These are phyloP conservation scores for Xylaria polymorpha DNA, from an alignment of 2,329 filamentous ascomycete genomes.

Conservation along the genomic window DNA sequence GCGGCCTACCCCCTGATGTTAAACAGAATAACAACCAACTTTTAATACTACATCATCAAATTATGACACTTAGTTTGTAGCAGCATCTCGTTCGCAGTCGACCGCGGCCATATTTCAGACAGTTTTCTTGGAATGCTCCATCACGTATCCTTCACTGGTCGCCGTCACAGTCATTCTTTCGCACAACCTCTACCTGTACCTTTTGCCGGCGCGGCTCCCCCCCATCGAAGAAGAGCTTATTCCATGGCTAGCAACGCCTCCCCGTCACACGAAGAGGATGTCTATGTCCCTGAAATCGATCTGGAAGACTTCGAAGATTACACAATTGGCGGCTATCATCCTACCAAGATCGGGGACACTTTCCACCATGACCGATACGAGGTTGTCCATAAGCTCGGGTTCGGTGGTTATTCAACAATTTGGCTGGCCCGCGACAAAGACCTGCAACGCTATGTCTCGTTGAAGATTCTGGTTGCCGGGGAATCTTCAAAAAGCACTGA, in stretches of 20 bases:
- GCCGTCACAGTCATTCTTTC: conserved; percentile 19
- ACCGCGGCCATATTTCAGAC: conserved; percentile 18
- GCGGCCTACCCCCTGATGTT: neutral
- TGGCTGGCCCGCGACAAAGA: conserved; percentile 56
- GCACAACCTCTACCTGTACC: conserved; percentile 11
- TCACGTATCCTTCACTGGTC: conserved; percentile 17
- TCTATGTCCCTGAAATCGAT: conserved; percentile 12
- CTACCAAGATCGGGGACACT: conserved; percentile 55
- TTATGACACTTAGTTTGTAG: conserved; percentile 18
- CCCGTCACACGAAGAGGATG: conserved; percentile 5
- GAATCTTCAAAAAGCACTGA: conserved; percentile 29
- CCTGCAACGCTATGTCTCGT: conserved; percentile 43
- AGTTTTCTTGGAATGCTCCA: conserved; percentile 18
- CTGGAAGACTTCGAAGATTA: conserved; percentile 47
- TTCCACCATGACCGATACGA: conserved; percentile 56
- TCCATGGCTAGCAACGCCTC: conserved; percentile 3
- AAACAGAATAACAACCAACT: neutral
- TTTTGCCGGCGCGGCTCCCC: conserved; percentile 13
- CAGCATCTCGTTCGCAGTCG: conserved; percentile 17
- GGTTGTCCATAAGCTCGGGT: conserved; percentile 59
- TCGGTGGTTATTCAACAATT: conserved; percentile 58
- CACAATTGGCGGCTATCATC: conserved; percentile 56
- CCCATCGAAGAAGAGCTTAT: conserved; percentile 14
- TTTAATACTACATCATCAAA: conserved; percentile 20
- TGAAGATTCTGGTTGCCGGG: conserved; percentile 29